phyloP scores from a whole-genome alignment of 345 rosid species.

The Camelina neglecta region DNA sequence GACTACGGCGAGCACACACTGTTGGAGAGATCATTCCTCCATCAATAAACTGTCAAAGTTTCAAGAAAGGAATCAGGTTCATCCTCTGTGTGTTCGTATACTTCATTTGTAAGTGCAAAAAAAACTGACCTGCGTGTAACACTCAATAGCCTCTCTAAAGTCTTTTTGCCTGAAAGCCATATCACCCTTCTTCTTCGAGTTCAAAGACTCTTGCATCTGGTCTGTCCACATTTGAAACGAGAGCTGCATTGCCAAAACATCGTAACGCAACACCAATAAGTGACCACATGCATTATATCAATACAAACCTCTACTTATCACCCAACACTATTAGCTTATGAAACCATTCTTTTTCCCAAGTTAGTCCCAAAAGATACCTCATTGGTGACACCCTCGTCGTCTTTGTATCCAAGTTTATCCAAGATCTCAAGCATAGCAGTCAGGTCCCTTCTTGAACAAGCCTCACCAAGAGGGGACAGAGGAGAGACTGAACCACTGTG shows the following conservation, averaged over 20 bases:
- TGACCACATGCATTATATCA: not conserved
- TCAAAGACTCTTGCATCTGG: constrained; percentile 92
- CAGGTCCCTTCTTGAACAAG: constrained; percentile 87
- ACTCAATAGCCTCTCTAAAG: constrained; percentile 71
- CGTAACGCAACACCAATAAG: constrained; percentile 2
- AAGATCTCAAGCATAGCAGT: constrained; percentile 89
- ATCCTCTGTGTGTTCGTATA: not conserved
- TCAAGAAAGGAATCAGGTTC: constrained; percentile 22
- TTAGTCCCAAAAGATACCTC: constrained; percentile 65
- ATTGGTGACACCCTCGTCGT: constrained; percentile 86
- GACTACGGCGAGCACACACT: constrained; percentile 79
- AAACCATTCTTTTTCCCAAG: constrained; percentile 47
- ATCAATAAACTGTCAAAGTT: constrained; percentile 67
- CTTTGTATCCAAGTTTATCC: constrained; percentile 88
- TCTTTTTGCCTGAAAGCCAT: constrained; percentile 82
- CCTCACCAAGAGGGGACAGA: constrained; percentile 79
- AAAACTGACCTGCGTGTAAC: constrained; percentile 69
- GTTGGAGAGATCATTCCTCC: constrained; percentile 92
- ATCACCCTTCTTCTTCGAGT: constrained; percentile 91
- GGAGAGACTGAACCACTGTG: constrained; percentile 63
- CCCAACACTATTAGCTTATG: constrained; percentile 58
- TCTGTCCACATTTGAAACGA: constrained; percentile 94
- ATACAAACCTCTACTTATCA: constrained; percentile 52
- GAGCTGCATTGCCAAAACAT: constrained; percentile 60
- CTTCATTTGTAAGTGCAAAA: not conserved